A percentile compares a stretch with the other conserved stretches of the same genome.
Evolutionary conservation across 805 yeast species (phyloP).

Genomic region (Ogataea minuta): DNA sequence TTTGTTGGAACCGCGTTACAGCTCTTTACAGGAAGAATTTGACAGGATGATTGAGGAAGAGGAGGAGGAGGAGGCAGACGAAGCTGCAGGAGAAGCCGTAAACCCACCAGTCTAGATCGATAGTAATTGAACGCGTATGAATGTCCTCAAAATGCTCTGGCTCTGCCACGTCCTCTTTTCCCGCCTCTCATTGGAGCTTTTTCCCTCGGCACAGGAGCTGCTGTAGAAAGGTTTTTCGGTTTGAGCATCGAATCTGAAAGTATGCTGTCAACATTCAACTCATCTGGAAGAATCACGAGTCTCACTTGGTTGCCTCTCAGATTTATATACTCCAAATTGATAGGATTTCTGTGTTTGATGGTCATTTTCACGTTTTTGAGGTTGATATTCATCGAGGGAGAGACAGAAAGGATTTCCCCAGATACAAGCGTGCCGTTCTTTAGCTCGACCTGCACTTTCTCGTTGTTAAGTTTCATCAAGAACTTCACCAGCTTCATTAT

Average conservation of each 20-base stretch:
- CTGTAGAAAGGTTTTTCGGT: constrained; percentile 41
- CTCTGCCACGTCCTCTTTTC: constrained; percentile 31
- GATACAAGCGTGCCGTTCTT: constrained; percentile 86
- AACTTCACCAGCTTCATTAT: constrained; percentile 69
- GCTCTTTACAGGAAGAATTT: constrained; percentile 35
- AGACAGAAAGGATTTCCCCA: constrained; percentile 80
- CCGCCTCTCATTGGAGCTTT: constrained; percentile 29
- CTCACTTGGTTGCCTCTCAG: constrained; percentile 89
- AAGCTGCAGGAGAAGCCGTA: background rate
- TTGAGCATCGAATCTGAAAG: constrained; percentile 50
- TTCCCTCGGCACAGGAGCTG: constrained; percentile 35
- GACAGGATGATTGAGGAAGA: constrained; percentile 29
- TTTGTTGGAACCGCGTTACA: constrained; percentile 38
- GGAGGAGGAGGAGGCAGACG: background rate
- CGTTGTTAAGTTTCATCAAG: constrained; percentile 80
- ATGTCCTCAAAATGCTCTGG: constrained; percentile 30
- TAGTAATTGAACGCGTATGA: background rate
- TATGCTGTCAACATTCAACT: constrained; percentile 67
- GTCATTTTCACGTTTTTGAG: constrained; percentile 79
- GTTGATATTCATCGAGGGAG: constrained; percentile 89
- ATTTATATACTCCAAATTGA: constrained; percentile 71
- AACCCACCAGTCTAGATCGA: background rate
- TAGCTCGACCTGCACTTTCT: constrained; percentile 85
- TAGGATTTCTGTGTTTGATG: constrained; percentile 65
- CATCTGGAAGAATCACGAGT: constrained; percentile 80